Conservation (phyloP, 176 grass and related monocot species). For the Canna indica region DNA sequence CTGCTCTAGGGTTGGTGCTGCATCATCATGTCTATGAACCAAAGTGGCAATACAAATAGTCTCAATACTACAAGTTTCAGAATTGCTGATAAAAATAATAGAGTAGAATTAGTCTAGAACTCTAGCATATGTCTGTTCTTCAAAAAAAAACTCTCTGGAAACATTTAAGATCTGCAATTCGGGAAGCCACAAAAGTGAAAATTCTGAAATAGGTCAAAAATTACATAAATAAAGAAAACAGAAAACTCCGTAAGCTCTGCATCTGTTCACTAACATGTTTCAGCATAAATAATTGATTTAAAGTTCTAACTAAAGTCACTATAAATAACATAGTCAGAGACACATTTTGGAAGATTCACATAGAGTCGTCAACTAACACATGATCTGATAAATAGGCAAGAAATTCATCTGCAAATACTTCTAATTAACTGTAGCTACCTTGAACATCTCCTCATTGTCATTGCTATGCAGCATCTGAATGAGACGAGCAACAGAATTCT, state of each 20-base stretch:
- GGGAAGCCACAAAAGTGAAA: neutral
- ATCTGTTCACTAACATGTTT: neutral
- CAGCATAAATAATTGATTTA: neutral
- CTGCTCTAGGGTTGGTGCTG: no score
- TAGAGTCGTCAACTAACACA: neutral
- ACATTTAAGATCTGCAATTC: neutral
- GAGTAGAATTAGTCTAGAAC: neutral
- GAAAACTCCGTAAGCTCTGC: neutral
- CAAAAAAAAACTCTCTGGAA: neutral
- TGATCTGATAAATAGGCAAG: neutral
- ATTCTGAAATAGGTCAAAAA: neutral
- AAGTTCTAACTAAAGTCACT: neutral
- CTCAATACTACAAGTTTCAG: neutral
- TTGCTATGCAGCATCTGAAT: conserved; percentile 93
- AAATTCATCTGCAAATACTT: neutral
- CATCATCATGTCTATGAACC: neutral
- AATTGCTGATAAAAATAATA: neutral
- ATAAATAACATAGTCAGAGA: neutral
- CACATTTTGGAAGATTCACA: neutral
- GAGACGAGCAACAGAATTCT: conserved; percentile 89
- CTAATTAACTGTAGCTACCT: conserved; percentile 34
- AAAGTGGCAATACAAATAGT: neutral
- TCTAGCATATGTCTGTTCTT: neutral
- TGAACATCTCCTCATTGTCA: conserved; percentile 88
- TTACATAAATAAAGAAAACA: neutral